Base-by-base conservation (phyloP, 495 filamentous ascomycete species). In the Jackrogersella minutella region DNA sequence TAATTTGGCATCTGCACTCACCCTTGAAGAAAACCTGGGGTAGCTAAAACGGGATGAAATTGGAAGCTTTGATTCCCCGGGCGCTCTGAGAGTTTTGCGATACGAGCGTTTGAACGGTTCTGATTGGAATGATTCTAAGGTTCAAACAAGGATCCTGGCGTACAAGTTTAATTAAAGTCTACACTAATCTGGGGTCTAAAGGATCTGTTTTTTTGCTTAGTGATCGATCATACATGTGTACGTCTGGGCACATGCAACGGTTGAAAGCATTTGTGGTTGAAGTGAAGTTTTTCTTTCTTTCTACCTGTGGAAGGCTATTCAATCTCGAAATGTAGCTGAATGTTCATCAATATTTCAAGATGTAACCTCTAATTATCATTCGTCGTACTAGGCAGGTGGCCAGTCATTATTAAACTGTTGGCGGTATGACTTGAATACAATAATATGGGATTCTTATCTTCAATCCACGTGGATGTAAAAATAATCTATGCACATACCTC, bases 161-260 rank as follows among this genome's bases (percentile, higher is more conserved):
- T 50, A 19, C 53, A 50, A 51, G 39, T 69, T 69, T 69, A 64
- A 69, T 69, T 56, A 69, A 54, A 52, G 50, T 68, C 59, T 40
- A n/a, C n/a, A n/a, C n/a, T n/a, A 60, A 56, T 68, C 58, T 47
- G 58, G 58, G 58, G 64, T 62, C 21, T 43, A 16, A 41, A 28
- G 57, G 49, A 56, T 55, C 41, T 46, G n/a, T 31, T 17, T 28
- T 62, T 8, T 26, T 2, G 21, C 14, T 31, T 24, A 30, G 26
- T 7, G 26, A 30, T 7, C 26, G 26, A 30, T 7, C 26, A 30
- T 30, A 30, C 26, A n/a, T n/a, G n/a, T n/a, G n/a, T n/a, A n/a
- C n/a, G n/a, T n/a, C n/a, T n/a, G n/a, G n/a, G n/a, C n/a, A n/a
- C n/a, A n/a, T n/a, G n/a, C n/a, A n/a, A n/a, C n/a, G n/a, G n/a